Evolutionary conservation across 768 basidiomycete genomes (phyloP).

Genomic region (Rhodotorula babjevae): DNA sequence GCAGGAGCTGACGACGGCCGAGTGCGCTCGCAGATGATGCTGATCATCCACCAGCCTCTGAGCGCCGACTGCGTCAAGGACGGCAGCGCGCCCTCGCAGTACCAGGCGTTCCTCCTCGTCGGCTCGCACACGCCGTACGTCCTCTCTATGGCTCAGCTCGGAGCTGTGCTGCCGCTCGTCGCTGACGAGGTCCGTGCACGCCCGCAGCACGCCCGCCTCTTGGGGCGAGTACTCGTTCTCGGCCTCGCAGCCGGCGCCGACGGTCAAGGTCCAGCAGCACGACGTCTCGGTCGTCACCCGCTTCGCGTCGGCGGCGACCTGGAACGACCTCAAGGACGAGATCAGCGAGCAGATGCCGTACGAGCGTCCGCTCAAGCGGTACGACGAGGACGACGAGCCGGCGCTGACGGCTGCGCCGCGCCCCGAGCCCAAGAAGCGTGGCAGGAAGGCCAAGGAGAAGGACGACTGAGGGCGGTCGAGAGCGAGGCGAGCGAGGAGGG

Average conservation of each 20-base stretch:
- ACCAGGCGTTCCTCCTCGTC: conserved; percentile 9
- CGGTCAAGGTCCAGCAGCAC: not conserved
- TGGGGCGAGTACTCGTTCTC: not conserved
- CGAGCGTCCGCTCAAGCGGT: conserved; percentile 1
- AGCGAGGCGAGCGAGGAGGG: not conserved
- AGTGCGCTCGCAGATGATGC: not conserved
- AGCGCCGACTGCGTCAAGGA: not conserved
- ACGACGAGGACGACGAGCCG: not conserved
- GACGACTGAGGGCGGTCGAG: not conserved
- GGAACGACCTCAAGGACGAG: not conserved
- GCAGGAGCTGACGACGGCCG: not conserved
- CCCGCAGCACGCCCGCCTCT: not conserved
- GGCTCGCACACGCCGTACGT: conserved; percentile 9
- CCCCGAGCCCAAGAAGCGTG: not conserved
- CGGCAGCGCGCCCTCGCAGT: not conserved
- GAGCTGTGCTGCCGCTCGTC: no score
- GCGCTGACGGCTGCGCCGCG: not conserved
- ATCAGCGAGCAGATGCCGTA: not conserved
- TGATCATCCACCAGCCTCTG: not conserved
- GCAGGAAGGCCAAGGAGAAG: not conserved
- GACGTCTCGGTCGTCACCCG: conserved; percentile 6
- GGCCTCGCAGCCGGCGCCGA: not conserved
- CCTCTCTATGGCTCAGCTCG: no score
- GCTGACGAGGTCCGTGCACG: no score
- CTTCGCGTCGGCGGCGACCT: not conserved